Evolutionary conservation across 345 rosid genomes (phyloP), one percentile per base, ranked within the genome.

Genomic region (Citropsis articulata): DNA sequence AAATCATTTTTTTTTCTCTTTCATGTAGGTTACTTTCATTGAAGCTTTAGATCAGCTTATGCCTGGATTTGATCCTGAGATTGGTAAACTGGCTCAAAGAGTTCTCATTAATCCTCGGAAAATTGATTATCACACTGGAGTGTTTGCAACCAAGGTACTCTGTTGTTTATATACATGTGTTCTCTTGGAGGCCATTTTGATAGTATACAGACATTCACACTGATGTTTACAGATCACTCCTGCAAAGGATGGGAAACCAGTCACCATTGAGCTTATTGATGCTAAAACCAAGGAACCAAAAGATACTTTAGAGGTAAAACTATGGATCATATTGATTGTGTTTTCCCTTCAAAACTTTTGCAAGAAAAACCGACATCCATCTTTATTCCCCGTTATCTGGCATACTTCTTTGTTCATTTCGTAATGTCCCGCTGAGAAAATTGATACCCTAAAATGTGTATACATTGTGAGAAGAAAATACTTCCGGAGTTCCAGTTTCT

Each of bases 41-140:
- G 99, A 96, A 89, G 99, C 98, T 53, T 80, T 96, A 74, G 98
- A 96, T 86, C 98, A 94, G 87, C 91, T 96, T 42, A 96, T 96
- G 99, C 99, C 99, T 78, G 98, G 99, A 82, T 96, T 96, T 91
- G 99, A 96, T 85, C 99, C 99, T 69, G 99, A 96, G 86, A 96
- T 94, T 77, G 89, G 98, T 62, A 96, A 96, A 85, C 81, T 96
- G 81, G 99, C 99, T 66, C 99, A 96, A 81, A 89, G 99, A 81
- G 94, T 94, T 83, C 88, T 94, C 57, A 91, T 96, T 78, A 96
- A 92, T 86, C 98, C 98, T 72, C 84, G 98, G 81, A 93, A 94
- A 68, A 96, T 96, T 24, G 99, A 96, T 84, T 94, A 93, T 80
- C 92, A 94, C 69, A 93, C 94, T 50, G 98, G 99, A 64, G 98